Evolutionary conservation across 805 yeast genomes (phyloP).

Genomic region (Nakazawaea laoshanensis): DNA sequence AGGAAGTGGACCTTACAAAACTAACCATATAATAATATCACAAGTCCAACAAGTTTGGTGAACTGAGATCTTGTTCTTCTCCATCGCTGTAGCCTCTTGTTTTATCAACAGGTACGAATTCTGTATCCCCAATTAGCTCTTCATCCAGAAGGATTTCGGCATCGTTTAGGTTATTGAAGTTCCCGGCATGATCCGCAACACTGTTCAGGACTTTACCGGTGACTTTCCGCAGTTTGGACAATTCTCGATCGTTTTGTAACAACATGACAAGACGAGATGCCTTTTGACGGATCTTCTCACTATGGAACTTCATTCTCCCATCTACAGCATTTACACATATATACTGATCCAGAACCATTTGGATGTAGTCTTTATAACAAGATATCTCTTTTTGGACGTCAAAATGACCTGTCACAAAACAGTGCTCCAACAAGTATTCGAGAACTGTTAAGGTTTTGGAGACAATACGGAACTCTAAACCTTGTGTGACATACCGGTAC

Average conservation of each 20-base stretch:
- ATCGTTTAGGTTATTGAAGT: not conserved
- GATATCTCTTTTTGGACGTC: constrained; percentile 16
- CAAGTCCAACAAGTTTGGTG: no score
- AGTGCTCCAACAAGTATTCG: constrained; percentile 19
- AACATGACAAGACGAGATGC: not conserved
- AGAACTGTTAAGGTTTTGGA: constrained; percentile 18
- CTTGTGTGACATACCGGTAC: constrained; percentile 18
- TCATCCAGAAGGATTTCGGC: no score
- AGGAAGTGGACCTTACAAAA: no score
- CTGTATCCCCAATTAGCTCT: no score
- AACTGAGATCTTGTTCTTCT: no score
- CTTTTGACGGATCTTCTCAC: constrained; percentile 2
- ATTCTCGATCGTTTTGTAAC: not conserved
- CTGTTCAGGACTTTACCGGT: not conserved
- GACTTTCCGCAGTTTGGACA: not conserved
- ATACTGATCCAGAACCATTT: constrained; percentile 11
- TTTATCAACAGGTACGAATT: no score
- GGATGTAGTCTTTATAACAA: constrained; percentile 12
- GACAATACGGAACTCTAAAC: constrained; percentile 19
- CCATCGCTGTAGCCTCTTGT: no score
- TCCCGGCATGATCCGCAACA: no score
- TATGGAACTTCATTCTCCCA: constrained; percentile 6
- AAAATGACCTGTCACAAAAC: constrained; percentile 15
- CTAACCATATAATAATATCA: no score
- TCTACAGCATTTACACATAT: constrained; percentile 15